phyloP scores from a whole-genome alignment of 2,329 filamentous ascomycete species.

The Pseudogymnoascus sp. region DNA sequence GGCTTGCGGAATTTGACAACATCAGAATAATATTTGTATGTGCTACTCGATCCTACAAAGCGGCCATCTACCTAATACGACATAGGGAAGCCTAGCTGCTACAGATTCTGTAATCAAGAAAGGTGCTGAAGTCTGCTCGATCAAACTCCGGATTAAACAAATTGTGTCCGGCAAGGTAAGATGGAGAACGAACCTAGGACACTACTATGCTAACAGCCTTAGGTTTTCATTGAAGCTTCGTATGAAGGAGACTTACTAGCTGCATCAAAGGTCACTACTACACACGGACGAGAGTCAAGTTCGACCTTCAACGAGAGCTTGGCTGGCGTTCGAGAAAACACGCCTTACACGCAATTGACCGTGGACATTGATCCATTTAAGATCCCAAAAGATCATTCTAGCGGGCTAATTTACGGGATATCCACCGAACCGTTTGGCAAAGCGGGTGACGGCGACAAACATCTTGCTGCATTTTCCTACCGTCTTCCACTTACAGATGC shows the following conservation, averaged over 20 bases:
- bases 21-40: neutral
- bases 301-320: conserved; percentile 17
- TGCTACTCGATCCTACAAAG: neutral
- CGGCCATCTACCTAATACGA: neutral
- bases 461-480: conserved; percentile 23
- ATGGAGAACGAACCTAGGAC: neutral
- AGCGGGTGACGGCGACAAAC: conserved; percentile 18
- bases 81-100: neutral
- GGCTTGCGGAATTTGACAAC: neutral
- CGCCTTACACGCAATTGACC: conserved; percentile 14
- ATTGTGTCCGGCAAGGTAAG: neutral
- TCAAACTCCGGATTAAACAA: neutral
- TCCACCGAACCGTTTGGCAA: neutral
- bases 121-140: neutral
- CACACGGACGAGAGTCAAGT: conserved; percentile 22
- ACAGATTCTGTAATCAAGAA: neutral
- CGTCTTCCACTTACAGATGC: conserved; percentile 22
- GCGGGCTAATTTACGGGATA: neutral
- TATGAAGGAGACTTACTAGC: neutral
- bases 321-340: conserved; percentile 20
- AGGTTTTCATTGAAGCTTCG: neutral
- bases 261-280: conserved; percentile 15
- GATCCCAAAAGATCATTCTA: neutral
- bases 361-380: neutral
- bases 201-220: neutral